Percentiles rank a stretch among this genome's conserved stretches.
phyloP scores from a whole-genome alignment of 768 basidiomycete genomes.

The Termitomyces sp. region DNA sequence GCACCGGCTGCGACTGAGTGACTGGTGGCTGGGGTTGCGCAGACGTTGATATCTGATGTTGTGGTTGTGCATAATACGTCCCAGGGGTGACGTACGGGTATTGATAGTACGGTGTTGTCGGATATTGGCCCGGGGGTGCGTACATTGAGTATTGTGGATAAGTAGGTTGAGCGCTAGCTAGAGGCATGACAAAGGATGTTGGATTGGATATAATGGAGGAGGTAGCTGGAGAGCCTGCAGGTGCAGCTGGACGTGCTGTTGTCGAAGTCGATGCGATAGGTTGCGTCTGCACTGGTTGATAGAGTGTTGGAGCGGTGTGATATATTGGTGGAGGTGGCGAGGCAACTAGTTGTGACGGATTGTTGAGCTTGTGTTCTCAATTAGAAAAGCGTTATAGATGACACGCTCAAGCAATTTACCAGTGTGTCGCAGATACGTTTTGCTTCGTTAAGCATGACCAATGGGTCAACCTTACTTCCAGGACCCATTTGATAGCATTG shows the following conservation, averaged over 20 bases:
- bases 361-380: slow-evolving; percentile 48
- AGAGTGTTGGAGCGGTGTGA: slow-evolving; percentile 40
- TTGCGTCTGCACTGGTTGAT: slow-evolving; percentile 24
- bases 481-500: slow-evolving; percentile 79
- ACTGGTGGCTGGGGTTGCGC: slow-evolving; percentile 1
- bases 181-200: slow-evolving; percentile 66
- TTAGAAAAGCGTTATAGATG: slow-evolving; percentile 1
- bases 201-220: slow-evolving; percentile 62
- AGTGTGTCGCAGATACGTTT: slow-evolving; percentile 75
- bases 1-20: slow-evolving; percentile 11
- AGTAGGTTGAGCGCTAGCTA: slow-evolving; percentile 41
- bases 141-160: slow-evolving; percentile 45
- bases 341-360: slow-evolving; percentile 64
- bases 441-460: slow-evolving; percentile 70
- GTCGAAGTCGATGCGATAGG: slow-evolving; percentile 21
- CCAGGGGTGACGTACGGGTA: slow-evolving; percentile 28
- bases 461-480: slow-evolving; percentile 62
- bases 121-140: slow-evolving; percentile 38
- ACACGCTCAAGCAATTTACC: slow-evolving; percentile 31
- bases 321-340: slow-evolving; percentile 61
- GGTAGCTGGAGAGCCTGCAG: slow-evolving; percentile 26
- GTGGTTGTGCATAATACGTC: slow-evolving; percentile 19
- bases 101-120: slow-evolving; percentile 60
- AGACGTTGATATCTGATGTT: slow-evolving; percentile 15
- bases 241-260: slow-evolving; percentile 23